Conservation (phyloP, 345 rosid genomes). For the Salix arbutifolia region DNA sequence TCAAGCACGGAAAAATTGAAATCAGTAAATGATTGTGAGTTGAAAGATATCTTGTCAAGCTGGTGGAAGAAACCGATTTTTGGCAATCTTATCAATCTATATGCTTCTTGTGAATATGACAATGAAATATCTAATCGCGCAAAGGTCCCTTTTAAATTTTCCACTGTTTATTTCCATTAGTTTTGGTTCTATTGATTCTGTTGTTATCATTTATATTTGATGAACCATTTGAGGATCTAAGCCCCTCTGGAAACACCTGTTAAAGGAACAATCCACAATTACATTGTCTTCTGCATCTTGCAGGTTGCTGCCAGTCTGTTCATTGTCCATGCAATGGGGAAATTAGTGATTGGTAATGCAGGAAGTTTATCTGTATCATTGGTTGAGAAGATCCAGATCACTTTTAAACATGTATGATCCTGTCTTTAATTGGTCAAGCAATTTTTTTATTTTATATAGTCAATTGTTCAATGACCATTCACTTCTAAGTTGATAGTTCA, state of each 20-base stretch:
- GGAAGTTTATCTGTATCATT: conserved; percentile 70
- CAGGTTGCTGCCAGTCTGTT: conserved; percentile 76
- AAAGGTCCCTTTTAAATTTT: conserved; percentile 35
- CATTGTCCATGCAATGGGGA: conserved; percentile 60
- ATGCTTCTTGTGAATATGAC: conserved; percentile 52
- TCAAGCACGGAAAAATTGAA: conserved; percentile 27
- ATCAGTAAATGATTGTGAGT: conserved; percentile 33
- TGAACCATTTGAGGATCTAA: not conserved
- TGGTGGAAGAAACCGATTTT: conserved; percentile 61
- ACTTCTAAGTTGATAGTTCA: not conserved
- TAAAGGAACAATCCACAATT: not conserved
- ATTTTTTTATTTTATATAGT: not conserved
- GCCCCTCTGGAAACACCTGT: not conserved
- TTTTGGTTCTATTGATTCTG: not conserved
- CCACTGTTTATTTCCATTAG: not conserved
- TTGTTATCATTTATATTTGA: not conserved
- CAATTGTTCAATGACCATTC: too few relatives aligned
- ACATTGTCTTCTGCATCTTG: conserved; percentile 13
- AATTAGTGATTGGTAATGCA: conserved; percentile 48
- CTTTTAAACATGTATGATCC: conserved; percentile 48
- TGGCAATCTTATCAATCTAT: conserved; percentile 48
- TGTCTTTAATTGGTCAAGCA: conserved; percentile 9
- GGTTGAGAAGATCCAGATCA: conserved; percentile 45
- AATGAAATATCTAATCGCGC: conserved; percentile 41
- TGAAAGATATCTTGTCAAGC: conserved; percentile 44